phyloP scores from a whole-genome alignment of 1,139 yeast genomes.

The Candida sojae region DNA sequence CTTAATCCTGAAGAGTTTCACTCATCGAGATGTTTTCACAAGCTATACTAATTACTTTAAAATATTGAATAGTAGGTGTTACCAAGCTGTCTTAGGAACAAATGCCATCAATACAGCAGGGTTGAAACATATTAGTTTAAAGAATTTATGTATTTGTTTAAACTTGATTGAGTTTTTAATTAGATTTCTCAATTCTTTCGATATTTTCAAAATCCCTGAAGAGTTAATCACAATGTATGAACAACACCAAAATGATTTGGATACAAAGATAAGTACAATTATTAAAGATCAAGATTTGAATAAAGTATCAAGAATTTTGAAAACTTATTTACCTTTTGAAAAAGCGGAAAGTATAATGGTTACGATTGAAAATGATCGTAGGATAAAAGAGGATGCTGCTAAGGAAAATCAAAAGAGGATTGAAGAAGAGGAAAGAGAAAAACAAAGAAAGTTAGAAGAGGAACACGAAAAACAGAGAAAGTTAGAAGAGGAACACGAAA shows the following conservation, averaged over 20 bases:
- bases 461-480: not conserved
- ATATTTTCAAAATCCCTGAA: not conserved
- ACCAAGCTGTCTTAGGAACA: constrained; percentile 70
- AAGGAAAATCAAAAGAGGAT: not conserved
- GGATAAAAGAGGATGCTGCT: constrained; percentile 17
- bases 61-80: constrained; percentile 55
- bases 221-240: constrained; percentile 1
- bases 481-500: not conserved
- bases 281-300: constrained; percentile 1
- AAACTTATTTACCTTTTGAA: not conserved
- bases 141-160: constrained; percentile 69
- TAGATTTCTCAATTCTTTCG: constrained; percentile 22
- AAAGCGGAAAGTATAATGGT: not conserved
- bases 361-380: not conserved
- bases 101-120: constrained; percentile 81
- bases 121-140: constrained; percentile 57
- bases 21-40: constrained; percentile 28
- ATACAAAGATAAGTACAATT: constrained; percentile 1
- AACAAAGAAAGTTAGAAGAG: not conserved
- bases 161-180: constrained; percentile 53
- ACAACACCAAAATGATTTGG: constrained; percentile 1
- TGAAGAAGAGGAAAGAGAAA: not conserved
- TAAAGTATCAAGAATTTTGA: constrained; percentile 2
- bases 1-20: constrained; percentile 50
- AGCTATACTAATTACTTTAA: constrained; percentile 47